A percentile compares a stretch with the other conserved stretches of the same genome.
These are phyloP conservation scores for Piper betle DNA, from an alignment of 164 flowering plant genomes.

Conservation along the genomic window DNA sequence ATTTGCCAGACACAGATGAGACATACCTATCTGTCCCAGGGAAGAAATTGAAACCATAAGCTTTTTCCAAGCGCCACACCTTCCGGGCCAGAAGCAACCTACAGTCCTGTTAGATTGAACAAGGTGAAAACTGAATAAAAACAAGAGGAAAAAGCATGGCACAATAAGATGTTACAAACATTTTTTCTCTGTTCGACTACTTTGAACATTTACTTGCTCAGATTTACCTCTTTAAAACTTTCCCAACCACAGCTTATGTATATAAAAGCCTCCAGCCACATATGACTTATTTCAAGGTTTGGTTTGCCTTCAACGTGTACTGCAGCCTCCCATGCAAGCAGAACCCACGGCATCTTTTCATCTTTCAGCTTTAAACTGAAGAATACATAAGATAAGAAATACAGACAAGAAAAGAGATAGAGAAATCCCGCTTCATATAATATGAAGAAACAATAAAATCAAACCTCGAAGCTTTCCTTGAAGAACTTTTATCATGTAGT, in stretches of 20 bases:
- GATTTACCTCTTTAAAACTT: slow-evolving; percentile 81
- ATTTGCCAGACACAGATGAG: not conserved
- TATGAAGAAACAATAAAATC: not conserved
- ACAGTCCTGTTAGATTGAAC: slow-evolving; percentile 65
- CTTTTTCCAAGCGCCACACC: slow-evolving; percentile 76
- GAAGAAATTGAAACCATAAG: slow-evolving; percentile 86
- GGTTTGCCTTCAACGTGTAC: slow-evolving; percentile 39
- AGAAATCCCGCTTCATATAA: not conserved
- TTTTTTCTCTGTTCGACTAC: not conserved
- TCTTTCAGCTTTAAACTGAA: slow-evolving; percentile 39
- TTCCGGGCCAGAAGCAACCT: slow-evolving; percentile 51
- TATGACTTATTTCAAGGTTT: slow-evolving; percentile 20
- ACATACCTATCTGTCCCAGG: slow-evolving; percentile 86
- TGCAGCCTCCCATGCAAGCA: slow-evolving; percentile 66
- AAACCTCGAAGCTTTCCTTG: slow-evolving; percentile 38
- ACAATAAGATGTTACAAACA: not conserved
- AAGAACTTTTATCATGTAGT: slow-evolving; percentile 25
- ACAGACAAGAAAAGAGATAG: not conserved
- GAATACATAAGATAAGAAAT: not conserved
- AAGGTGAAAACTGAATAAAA: not conserved
- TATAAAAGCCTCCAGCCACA: slow-evolving; percentile 66
- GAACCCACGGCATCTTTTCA: slow-evolving; percentile 92
- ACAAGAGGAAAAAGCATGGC: not conserved
- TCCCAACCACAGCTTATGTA: slow-evolving; percentile 99
- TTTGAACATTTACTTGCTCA: not conserved